phyloP scores from a whole-genome alignment of 352 stramenopile species.

The Phytophthora citricola region DNA sequence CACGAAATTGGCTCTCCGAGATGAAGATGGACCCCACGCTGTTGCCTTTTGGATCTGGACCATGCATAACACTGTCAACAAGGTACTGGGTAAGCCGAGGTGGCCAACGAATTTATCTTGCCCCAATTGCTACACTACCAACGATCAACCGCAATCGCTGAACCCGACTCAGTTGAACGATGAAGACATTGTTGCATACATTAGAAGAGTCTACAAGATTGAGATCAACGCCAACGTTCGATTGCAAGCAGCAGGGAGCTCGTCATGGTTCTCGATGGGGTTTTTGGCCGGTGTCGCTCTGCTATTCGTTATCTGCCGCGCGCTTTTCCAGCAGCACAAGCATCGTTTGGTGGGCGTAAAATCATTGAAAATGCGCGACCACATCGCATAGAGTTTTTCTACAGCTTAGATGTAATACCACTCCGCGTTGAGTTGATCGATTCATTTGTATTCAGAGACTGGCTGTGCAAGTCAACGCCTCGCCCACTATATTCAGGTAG shows the following conservation, averaged over 20 bases:
- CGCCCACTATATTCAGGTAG: background rate
- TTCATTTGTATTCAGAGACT: background rate
- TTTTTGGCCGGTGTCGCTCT: constrained; percentile 33
- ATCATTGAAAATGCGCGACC: constrained; percentile 20
- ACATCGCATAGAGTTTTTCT: constrained; percentile 31
- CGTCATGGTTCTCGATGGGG: constrained; percentile 29
- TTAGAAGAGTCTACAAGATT: constrained; percentile 55
- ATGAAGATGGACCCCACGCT: constrained; percentile 45
- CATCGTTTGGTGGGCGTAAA: constrained; percentile 30
- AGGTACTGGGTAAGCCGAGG: constrained; percentile 59
- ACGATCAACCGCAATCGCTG: constrained; percentile 46
- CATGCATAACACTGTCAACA: constrained; percentile 87
- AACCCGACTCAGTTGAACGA: constrained; percentile 46
- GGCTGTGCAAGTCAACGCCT: background rate
- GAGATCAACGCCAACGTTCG: constrained; percentile 33
- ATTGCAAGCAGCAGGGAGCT: constrained; percentile 19
- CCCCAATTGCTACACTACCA: constrained; percentile 53
- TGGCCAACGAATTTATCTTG: constrained; percentile 64
- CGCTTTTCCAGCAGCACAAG: constrained; percentile 25
- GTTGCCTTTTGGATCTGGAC: constrained; percentile 77
- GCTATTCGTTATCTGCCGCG: constrained; percentile 24
- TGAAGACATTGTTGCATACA: constrained; percentile 56
- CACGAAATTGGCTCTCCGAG: constrained; percentile 40
- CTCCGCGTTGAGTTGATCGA: background rate
- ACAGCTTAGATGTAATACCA: too few species aligned